Evolutionary conservation across 345 rosid genomes (phyloP).

Genomic region (Atalantia buxifolia): DNA sequence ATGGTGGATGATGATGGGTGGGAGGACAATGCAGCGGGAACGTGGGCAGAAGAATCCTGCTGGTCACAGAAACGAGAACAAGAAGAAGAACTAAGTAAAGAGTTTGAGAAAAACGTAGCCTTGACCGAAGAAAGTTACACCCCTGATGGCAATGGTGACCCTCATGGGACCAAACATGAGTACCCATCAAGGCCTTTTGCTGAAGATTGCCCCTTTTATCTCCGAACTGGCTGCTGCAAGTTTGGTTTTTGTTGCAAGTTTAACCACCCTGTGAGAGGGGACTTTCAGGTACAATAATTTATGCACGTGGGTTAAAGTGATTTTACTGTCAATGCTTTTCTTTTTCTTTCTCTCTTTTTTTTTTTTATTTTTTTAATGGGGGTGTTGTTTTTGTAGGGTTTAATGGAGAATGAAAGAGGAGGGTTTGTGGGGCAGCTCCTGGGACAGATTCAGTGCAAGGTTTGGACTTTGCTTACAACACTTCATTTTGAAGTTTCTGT

Average conservation of each 20-base stretch:
- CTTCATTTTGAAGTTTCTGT: neutral
- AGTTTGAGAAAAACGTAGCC: neutral
- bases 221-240: constrained; percentile 19
- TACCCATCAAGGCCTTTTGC: constrained; percentile 24
- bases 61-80: constrained; percentile 3
- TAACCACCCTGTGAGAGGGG: constrained; percentile 23
- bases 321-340: neutral
- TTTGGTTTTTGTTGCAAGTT: constrained; percentile 25
- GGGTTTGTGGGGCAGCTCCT: constrained; percentile 8
- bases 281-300: neutral
- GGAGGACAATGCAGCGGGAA: neutral
- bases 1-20: neutral
- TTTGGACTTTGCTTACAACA: neutral
- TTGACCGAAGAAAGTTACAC: neutral
- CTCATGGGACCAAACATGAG: neutral
- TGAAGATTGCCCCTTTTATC: constrained; percentile 21
- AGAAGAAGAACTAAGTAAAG: neutral
- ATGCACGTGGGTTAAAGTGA: neutral
- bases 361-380: neutral
- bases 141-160: neutral
- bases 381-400: constrained; percentile 7
- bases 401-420: constrained; percentile 15
- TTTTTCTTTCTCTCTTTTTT: neutral
- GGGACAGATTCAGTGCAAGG: constrained; percentile 32
- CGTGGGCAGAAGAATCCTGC: neutral